These are phyloP conservation scores for Neurospora sp. DNA, from an alignment of 495 filamentous ascomycete species.

Conservation along the genomic window DNA sequence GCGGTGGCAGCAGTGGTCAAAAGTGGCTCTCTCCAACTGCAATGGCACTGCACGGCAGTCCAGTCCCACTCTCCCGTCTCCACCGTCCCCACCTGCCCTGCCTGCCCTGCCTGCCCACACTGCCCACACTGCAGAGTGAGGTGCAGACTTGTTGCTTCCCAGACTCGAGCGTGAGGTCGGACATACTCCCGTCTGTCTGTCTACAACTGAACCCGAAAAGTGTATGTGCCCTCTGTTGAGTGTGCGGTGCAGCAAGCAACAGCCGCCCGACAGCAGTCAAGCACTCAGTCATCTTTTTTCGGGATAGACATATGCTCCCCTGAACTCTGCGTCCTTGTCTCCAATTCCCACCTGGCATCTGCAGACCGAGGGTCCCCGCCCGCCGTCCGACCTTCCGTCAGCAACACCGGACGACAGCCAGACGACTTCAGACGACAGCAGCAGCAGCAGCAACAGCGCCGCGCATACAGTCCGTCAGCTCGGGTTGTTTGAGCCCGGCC, in stretches of 20 bases:
- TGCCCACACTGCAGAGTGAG: neutral
- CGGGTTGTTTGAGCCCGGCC: neutral
- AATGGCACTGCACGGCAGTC: neutral
- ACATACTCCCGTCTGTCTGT: neutral
- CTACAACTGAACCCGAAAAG: neutral
- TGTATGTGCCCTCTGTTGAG: neutral
- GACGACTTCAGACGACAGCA: constrained; percentile 18
- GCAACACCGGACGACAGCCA: neutral
- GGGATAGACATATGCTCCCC: neutral
- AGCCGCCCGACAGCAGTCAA: neutral
- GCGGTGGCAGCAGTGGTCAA: neutral
- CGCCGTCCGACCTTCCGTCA: neutral
- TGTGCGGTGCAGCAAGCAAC: neutral
- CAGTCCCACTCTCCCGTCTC: neutral
- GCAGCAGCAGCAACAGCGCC: constrained; percentile 7
- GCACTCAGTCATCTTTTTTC: neutral
- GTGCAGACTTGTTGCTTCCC: neutral
- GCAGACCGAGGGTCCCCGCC: neutral
- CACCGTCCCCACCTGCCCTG: neutral
- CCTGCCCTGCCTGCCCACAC: neutral
- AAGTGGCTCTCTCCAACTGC: neutral
- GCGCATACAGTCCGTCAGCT: neutral
- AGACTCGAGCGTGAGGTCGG: neutral
- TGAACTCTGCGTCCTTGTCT: neutral
- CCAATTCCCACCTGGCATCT: neutral